phyloP scores from a whole-genome alignment of 2,329 filamentous ascomycete genomes.

The Botrytis galanthina region DNA sequence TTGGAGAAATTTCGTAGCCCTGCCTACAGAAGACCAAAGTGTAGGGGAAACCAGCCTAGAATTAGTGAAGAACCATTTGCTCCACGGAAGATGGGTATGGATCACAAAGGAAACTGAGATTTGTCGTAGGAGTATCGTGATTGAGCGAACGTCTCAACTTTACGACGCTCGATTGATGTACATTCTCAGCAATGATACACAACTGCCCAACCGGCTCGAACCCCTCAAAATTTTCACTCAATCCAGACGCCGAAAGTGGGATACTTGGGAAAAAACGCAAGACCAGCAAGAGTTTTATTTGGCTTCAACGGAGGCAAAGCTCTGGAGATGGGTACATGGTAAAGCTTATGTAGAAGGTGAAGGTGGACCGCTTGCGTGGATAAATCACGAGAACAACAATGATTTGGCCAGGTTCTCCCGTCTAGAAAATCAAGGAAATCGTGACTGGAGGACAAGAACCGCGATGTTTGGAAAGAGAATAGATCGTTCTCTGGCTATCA shows the following conservation, averaged over 20 bases:
- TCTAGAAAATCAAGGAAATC: background rate
- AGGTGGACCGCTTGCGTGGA: background rate
- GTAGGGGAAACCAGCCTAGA: background rate
- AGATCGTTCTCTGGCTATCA: background rate
- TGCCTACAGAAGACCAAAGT: background rate
- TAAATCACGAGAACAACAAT: background rate
- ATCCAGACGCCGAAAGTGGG: background rate
- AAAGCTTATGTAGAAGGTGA: background rate
- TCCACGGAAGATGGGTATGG: slow-evolving; percentile 16
- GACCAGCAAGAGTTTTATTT: background rate
- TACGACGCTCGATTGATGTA: slow-evolving; percentile 1
- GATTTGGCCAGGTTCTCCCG: background rate
- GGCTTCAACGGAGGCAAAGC: background rate
- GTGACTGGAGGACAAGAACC: too few relatives aligned
- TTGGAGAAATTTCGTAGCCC: background rate
- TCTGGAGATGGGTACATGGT: background rate
- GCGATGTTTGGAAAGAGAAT: background rate
- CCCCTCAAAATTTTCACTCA: background rate
- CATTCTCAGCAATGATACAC: background rate
- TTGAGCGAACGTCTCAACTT: slow-evolving; percentile 1
- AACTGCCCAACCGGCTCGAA: background rate
- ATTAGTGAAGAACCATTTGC: slow-evolving; percentile 7
- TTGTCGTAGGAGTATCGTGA: slow-evolving; percentile 6
- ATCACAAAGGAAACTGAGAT: background rate
- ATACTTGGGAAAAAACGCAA: background rate